Conservation (phyloP, 2,329 filamentous ascomycete genomes). For the Berkeleyomyces rouxiae region DNA sequence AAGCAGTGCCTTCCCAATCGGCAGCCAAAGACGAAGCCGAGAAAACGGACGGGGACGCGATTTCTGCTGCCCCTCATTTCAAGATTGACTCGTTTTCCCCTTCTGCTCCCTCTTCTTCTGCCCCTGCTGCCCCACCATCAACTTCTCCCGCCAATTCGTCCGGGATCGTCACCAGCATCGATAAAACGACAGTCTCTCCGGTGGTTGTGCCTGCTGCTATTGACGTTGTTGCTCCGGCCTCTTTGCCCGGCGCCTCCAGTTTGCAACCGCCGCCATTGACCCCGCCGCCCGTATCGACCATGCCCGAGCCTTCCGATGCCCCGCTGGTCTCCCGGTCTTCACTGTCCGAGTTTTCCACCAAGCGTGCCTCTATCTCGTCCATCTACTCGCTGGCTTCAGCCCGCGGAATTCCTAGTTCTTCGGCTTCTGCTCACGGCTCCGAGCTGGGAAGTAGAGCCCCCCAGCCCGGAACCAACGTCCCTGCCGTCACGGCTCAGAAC, state of each 20-base stretch:
- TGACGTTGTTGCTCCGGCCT: not conserved
- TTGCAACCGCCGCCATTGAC: not conserved
- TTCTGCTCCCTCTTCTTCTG: not conserved
- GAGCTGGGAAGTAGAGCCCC: slow-evolving; percentile 24
- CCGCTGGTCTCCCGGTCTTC: slow-evolving; percentile 29
- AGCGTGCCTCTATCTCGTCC: slow-evolving; percentile 57
- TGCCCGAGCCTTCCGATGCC: slow-evolving; percentile 13
- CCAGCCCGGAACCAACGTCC: slow-evolving; percentile 3
- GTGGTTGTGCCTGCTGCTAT: not conserved
- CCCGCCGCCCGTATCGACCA: not conserved
- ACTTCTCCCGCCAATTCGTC: not conserved
- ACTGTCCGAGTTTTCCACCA: slow-evolving; percentile 35
- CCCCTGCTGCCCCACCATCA: not conserved
- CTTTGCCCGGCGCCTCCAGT: not conserved
- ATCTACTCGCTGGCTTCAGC: slow-evolving; percentile 52
- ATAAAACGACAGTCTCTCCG: not conserved
- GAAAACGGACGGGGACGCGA: not conserved
- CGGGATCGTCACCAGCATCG: not conserved
- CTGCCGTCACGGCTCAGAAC: slow-evolving; percentile 5
- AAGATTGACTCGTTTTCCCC: not conserved
- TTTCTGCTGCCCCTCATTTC: not conserved
- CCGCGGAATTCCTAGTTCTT: slow-evolving; percentile 34
- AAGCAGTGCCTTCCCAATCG: not conserved
- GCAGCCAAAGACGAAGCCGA: not conserved
- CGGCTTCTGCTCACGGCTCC: slow-evolving; percentile 36